Base-by-base conservation (phyloP, 2,329 filamentous ascomycete species). In the Stachybotrys chlorohalonatus region DNA sequence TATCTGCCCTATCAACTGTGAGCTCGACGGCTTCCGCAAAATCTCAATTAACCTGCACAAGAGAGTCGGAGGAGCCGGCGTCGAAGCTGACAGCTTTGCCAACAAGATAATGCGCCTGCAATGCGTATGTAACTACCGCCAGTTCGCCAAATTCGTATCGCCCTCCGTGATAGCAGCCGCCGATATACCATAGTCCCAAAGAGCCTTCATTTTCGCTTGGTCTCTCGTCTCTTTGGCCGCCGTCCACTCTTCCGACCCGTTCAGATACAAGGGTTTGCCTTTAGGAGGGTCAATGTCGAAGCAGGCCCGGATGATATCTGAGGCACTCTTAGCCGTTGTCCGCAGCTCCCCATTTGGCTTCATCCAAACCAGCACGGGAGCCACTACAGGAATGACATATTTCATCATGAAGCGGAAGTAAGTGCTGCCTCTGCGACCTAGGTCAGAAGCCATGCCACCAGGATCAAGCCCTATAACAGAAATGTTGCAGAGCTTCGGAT, bases 401-500 rank as follows among this genome's bases (percentile, higher is more conserved):
- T 52, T 52, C 50, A 52, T 52, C 32, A 52, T 16, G 17, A 42
- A 32, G 8, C 36, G 13, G 36, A 52, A 32, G 32, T 39, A 42
- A 16, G 45, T 30, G 32, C 39, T 30, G 32, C 36, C 50, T 24
- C 50, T 32, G 11, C 50, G 50, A 32, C 50, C 31, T 16, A 73
- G 58, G 17, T 64, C 66, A 9, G 67, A 69, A 32, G 56, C 51
- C 66, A 75, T 74, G 13, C 59, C 64, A 47, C 71, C 73, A 0
- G 73, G 72, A 51, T 75, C 71, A n/a, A 73, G 56, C 5, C 68
- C 69, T 1, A 73, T 55, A 46, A 74, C 62, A n/a, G 63, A 64
- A 53, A 75, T 65, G 11, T 67, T 64, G 46, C 59, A 67, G 6
- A 74, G 60, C 7, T 56, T 54, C 39, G 68, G 67, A 52, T 73